Evolutionary conservation across 345 rosid genomes (phyloP), one percentile per base, ranked within the genome.

Genomic region (Fremontodendron californicum): DNA sequence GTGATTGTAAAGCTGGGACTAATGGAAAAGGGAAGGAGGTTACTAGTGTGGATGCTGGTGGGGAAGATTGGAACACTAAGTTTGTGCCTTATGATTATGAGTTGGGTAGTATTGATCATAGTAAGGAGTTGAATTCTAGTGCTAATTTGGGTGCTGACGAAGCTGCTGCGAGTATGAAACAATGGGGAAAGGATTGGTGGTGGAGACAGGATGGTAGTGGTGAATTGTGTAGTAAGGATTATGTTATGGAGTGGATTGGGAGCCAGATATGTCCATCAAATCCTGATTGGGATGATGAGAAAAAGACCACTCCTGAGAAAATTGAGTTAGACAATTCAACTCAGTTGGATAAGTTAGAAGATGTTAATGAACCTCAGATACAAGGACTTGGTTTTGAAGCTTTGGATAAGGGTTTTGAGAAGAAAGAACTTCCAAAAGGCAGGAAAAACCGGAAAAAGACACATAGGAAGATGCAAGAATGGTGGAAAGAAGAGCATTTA

Each of bases 181-280:
- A 93, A 75, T 94, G 99, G 99, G 97, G 99, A 5, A 92, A 93
- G 79, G 99, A 96, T 80, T 96, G 99, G 99, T 96, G 99, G 99
- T 93, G 98, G 97, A 94, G 90, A 81, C 98, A 93, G 80, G 97
- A 92, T 57, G 97, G 94, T 37, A 94, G 94, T 82, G 96, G 93
- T 58, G 99, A 96, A 76, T 76, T 94, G 77, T 92, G 95, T 73
- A 92, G 97, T 67, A 96, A 94, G 75, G 99, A 96, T 85, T 94
- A 96, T 65, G 97, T 96, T 13, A 90, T 81, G 90, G 99, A 96
- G 83, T 96, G 99, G 99, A 93, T 96, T 54, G 99, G 98, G 42
- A 93, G 98, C 83, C 99, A 96, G 70, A 94, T 94, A 70, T 88
- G 89, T 58, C 91, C 93, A 0, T 87, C 89, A 0, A 92, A 91